Evolutionary conservation across 148 eudicot species (phyloP).

Genomic region (Persicaria maculosa): DNA sequence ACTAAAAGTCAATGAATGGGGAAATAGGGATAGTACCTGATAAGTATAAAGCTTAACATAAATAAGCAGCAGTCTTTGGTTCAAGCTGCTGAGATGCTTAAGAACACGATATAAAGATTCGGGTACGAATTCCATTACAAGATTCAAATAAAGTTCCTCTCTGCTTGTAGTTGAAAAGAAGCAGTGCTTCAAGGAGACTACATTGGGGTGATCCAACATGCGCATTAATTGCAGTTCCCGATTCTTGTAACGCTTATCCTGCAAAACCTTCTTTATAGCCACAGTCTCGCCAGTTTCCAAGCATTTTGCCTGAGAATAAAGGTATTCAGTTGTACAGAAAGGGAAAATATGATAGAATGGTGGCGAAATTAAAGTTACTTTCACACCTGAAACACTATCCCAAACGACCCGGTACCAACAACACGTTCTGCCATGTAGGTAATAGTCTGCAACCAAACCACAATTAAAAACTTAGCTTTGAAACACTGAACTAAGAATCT

Average conservation of each 20-base stretch:
- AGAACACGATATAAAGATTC: constrained; percentile 68
- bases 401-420: constrained; percentile 87
- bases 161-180: constrained; percentile 74
- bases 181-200: constrained; percentile 68
- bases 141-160: constrained; percentile 73
- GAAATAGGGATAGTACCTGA: constrained; percentile 34
- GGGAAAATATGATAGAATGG: background rate
- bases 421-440: constrained; percentile 89
- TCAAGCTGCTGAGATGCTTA: constrained; percentile 56
- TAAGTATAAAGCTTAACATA: constrained; percentile 76
- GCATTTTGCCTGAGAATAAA: constrained; percentile 57
- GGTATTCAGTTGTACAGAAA: background rate
- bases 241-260: constrained; percentile 71
- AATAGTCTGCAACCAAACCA: constrained; percentile 44
- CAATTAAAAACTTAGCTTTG: background rate
- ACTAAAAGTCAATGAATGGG: background rate
- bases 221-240: constrained; percentile 81
- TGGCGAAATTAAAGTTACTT: background rate
- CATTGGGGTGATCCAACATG: constrained; percentile 66
- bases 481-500: background rate
- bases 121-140: constrained; percentile 84
- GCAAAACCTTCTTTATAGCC: constrained; percentile 78
- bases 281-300: constrained; percentile 78
- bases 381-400: constrained; percentile 70
- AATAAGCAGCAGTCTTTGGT: constrained; percentile 75